phyloP scores from a whole-genome alignment of 2,329 filamentous ascomycete genomes.

The Arthroderma sp. region DNA sequence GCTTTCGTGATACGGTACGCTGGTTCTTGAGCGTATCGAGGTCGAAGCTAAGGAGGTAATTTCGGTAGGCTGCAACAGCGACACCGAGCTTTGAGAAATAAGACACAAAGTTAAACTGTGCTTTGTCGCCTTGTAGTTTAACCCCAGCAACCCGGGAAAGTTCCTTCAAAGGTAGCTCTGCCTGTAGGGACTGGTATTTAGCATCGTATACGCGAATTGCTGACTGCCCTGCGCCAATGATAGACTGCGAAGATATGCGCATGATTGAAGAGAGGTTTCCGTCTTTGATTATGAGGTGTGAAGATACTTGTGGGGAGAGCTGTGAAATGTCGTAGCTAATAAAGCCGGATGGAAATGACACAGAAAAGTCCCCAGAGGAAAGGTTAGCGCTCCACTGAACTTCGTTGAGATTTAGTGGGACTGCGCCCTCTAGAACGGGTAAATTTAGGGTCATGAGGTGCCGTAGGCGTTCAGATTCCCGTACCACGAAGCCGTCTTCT shows the following conservation, averaged over 20 bases:
- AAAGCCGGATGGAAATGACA: constrained; percentile 29
- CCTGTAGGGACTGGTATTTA: constrained; percentile 34
- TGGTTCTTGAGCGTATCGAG: constrained; percentile 22
- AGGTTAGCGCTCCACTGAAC: constrained; percentile 29
- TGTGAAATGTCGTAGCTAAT: constrained; percentile 32
- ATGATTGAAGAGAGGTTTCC: constrained; percentile 29
- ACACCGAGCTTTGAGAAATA: constrained; percentile 33
- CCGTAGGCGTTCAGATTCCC: constrained; percentile 23
- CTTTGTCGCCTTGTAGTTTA: constrained; percentile 12
- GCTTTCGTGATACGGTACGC: constrained; percentile 22
- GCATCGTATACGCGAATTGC: constrained; percentile 34
- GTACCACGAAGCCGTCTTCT: constrained; percentile 13
- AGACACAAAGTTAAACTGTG: constrained; percentile 25
- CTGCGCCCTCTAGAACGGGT: constrained; percentile 19
- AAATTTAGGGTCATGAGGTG: constrained; percentile 26
- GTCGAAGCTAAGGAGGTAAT: constrained; percentile 33
- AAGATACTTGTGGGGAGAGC: constrained; percentile 26
- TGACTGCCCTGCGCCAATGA: constrained; percentile 29
- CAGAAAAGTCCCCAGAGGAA: constrained; percentile 25
- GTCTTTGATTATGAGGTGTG: constrained; percentile 25
- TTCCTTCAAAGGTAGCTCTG: constrained; percentile 24
- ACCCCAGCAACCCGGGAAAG: constrained; percentile 16
- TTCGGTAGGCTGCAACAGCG: constrained; percentile 29
- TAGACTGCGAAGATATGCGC: constrained; percentile 29
- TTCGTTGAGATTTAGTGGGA: constrained; percentile 14